Evolutionary conservation across 2,329 filamentous ascomycete genomes (phyloP), one percentile per base, ranked within the genome.

Genomic region (Dactylellina drechsleri): DNA sequence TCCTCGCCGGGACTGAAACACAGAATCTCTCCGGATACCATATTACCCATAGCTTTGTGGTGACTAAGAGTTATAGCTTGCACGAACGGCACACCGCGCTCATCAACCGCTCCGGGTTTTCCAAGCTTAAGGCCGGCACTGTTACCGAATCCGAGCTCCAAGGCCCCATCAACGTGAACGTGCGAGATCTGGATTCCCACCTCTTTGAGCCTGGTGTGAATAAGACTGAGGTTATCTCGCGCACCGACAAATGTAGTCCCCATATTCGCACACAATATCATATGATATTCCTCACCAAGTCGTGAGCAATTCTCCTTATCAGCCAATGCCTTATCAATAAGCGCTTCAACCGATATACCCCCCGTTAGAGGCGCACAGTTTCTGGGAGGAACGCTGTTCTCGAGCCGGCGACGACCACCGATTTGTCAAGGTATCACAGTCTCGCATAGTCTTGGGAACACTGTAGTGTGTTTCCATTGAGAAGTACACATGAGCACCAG

Each of bases 171-270:
- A 13, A 47, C 43, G 16, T 47, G 43, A 8, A 47, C n/a, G 43
- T 47, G 43, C 5, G 43, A 47, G n/a, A 47, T 47, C 13, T 47
- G 15, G 43, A 47, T 15, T 15, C 43, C 43, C 5, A n/a, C 43
- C 43, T 47, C 16, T 6, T 6, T 16, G 3, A 47, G 16, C 13
- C 4, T 18, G 15, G 43, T n/a, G 7, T 18, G 4, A 31, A 72
- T 72, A 20, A 31, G 6, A n/a, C 59, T 53, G 2, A 72, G 20
- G 41, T 65, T 16, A 31, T 72, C 67, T 3, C 50, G 52, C 3
- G 59, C 67, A 4, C 67, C 67, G 5, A 72, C 40, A 20, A 72
- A 72, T 7, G 67, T 72, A 13, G 67, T 72, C 20, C 67, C 67
- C 15, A 50, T 16, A 60, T 72, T 65, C 26, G 50, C 43, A 8